These are phyloP conservation scores for Canna indica DNA, from an alignment of 176 grass and related monocot species.

Conservation along the genomic window DNA sequence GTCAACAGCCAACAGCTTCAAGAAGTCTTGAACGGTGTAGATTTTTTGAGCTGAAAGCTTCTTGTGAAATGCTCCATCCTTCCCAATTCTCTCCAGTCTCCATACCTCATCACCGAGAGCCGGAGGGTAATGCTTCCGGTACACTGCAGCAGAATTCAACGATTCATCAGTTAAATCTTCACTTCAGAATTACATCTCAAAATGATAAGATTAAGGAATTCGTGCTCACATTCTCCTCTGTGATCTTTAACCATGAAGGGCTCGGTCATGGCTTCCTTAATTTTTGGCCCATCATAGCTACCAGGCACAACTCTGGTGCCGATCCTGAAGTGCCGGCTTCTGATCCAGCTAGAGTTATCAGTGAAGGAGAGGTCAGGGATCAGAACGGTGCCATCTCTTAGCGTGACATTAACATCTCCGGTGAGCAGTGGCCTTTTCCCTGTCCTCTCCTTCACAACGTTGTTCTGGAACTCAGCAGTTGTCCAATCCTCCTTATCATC, in stretches of 20 bases:
- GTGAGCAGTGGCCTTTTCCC: slow-evolving; percentile 81
- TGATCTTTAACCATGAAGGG: slow-evolving; percentile 73
- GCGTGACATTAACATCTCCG: slow-evolving; percentile 50
- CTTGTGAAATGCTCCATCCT: slow-evolving; percentile 64
- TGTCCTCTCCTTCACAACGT: slow-evolving; percentile 43
- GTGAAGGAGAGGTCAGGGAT: slow-evolving; percentile 77
- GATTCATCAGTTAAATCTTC: background rate
- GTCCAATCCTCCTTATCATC: slow-evolving; percentile 44
- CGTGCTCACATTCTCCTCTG: slow-evolving; percentile 54
- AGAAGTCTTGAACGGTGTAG: slow-evolving; percentile 51
- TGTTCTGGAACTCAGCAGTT: slow-evolving; percentile 33
- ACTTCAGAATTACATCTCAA: background rate
- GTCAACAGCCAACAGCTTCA: slow-evolving; percentile 32
- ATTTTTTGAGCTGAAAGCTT: slow-evolving; percentile 30
- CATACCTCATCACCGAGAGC: slow-evolving; percentile 65
- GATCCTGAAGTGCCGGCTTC: slow-evolving; percentile 74
- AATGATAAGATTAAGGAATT: background rate
- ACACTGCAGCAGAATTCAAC: slow-evolving; percentile 31
- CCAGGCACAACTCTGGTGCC: slow-evolving; percentile 38
- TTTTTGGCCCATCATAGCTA: slow-evolving; percentile 23
- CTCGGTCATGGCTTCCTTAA: slow-evolving; percentile 69
- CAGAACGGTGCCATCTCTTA: slow-evolving; percentile 35
- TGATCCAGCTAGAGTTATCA: slow-evolving; percentile 79
- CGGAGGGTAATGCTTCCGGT: slow-evolving; percentile 79
- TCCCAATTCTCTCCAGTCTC: slow-evolving; percentile 74